Percentiles rank a stretch among this genome's conserved stretches.
Conservation (phyloP, 139 green algal genomes). For the Haematococcus lacustris region DNA sequence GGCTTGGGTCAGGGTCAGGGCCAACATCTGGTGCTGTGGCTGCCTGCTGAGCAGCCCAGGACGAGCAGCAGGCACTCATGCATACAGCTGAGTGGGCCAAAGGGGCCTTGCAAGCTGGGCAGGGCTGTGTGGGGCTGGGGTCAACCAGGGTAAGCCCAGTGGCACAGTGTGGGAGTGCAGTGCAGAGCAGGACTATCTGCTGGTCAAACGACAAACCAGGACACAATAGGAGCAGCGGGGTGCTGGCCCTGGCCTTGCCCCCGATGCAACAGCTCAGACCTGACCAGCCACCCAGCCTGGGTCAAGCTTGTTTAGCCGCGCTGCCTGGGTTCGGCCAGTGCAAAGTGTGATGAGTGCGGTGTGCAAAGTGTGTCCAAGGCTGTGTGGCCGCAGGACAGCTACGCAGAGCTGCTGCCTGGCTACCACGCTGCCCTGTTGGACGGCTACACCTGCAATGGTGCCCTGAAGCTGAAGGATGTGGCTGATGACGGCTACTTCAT, state of each 20-base stretch:
- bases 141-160: too few species aligned
- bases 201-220: too few species aligned
- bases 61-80: not conserved
- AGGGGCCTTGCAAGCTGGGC: not conserved
- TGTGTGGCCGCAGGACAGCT: not conserved
- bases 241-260: too few species aligned
- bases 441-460: not conserved
- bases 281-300: too few species aligned
- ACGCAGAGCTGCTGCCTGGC: not conserved
- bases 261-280: too few species aligned
- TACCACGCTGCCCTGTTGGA: not conserved
- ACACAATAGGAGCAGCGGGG: too few species aligned
- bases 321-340: too few species aligned
- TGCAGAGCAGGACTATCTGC: too few species aligned
- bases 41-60: not conserved
- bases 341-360: too few species aligned
- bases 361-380: not conserved
- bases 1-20: not conserved
- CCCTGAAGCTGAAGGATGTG: conserved; percentile 14
- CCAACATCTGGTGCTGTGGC: not conserved
- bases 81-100: not conserved
- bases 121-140: too few species aligned
- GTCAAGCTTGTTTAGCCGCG: too few species aligned
- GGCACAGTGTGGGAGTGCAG: too few species aligned
- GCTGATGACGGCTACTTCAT: conserved; percentile 73